A percentile compares a stretch with the other conserved stretches of the same genome.
phyloP scores from a whole-genome alignment of 306 rosid genomes.

The Boehmeria nivea region DNA sequence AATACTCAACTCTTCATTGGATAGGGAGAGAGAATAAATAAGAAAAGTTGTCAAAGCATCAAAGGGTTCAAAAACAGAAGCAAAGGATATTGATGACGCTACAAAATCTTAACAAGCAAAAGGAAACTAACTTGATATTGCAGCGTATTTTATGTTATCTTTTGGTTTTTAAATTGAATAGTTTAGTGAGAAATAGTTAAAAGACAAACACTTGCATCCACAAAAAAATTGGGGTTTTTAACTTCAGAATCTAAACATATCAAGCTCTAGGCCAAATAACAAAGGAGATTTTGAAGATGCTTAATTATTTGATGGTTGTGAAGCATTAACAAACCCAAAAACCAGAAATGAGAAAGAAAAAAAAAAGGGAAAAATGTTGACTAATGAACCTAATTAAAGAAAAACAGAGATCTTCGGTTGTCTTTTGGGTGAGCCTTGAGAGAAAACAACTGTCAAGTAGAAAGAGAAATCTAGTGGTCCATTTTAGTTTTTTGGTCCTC shows the following conservation, averaged over 20 bases:
- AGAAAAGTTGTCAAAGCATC: neutral
- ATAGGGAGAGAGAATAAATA: neutral
- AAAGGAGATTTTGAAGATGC: too few relatives aligned
- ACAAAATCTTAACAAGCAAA: slow-evolving; percentile 3
- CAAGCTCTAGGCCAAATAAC: too few relatives aligned
- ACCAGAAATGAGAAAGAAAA: neutral
- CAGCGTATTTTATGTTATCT: neutral
- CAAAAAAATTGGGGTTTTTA: neutral
- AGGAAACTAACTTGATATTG: neutral
- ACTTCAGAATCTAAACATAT: slow-evolving; percentile 14
- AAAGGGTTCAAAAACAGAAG: slow-evolving; percentile 1
- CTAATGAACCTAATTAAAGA: neutral
- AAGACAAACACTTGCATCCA: neutral
- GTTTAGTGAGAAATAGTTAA: neutral
- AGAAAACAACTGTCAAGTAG: neutral
- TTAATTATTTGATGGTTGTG: slow-evolving; percentile 1
- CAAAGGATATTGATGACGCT: slow-evolving; percentile 8
- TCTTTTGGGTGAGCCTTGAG: neutral
- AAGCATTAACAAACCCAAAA: neutral
- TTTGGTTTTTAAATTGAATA: neutral
- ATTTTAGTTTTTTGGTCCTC: neutral
- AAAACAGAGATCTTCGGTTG: neutral
- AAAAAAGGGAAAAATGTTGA: neutral
- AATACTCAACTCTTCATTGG: neutral
- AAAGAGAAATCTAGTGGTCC: neutral